Evolutionary conservation across 116 monocot species (phyloP), one percentile per base, ranked within the genome.

Genomic region (Phalaenopsis hybrid): DNA sequence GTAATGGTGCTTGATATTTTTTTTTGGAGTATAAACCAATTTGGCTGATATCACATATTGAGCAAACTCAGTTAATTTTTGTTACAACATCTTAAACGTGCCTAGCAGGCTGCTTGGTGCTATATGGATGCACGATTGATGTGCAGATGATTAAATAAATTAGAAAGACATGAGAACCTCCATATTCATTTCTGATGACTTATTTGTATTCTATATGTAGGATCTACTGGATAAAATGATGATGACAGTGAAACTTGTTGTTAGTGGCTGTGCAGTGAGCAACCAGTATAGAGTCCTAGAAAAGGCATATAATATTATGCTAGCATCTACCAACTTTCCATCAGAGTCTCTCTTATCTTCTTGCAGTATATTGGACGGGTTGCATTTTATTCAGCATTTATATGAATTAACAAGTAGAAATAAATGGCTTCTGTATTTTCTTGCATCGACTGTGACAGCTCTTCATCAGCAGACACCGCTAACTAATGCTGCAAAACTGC

Each of bases 401-500:
- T 75, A 48, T 75, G 57, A 21, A 8, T 43, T 89, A 72, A 86
- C 88, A 72, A 77, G 57, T 69, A 85, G 67, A 87, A 89, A 90
- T 82, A 84, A 86, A 78, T 83, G 85, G 85, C 63, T 95, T 76
- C 17, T 92, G 7, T 89, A 90, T 78, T 83, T 99, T 79, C 89
- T 92, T 87, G 85, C 89, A 81, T 92, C 95, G 61, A 85, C 92
- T 50, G 70, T 99, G 28, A 88, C 91, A 75, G 89, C 91, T 16
- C 89, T 99, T 86, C 85, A 70, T 57, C 93, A 90, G 20, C 82
- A 90, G 77, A 88, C 90, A 73, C 80, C 82, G 82, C 37, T 95
- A 44, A 82, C 90, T 67, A 82, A 93, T 86, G 78, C 86, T 55
- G 82, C 83, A 67, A 21, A 77, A 78, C 33, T 91, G 21, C 81